These are phyloP conservation scores for Wickerhamomyces bovis DNA, from an alignment of 805 yeast species.

Conservation along the genomic window DNA sequence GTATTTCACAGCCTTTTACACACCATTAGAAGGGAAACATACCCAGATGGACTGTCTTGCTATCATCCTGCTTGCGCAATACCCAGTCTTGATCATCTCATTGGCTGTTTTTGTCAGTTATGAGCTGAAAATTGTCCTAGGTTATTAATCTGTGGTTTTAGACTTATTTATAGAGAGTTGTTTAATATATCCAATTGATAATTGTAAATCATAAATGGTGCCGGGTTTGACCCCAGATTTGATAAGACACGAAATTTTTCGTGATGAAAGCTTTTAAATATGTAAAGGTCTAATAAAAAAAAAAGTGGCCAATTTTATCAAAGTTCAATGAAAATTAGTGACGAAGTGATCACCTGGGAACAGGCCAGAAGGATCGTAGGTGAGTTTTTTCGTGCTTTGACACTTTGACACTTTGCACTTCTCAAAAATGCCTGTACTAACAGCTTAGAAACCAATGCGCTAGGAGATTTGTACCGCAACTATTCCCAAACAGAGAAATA, in stretches of 20 bases:
- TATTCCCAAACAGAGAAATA: slow-evolving; percentile 38
- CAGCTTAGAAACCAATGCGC: slow-evolving; percentile 5
- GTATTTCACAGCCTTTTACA: slow-evolving; percentile 82
- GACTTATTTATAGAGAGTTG: not conserved
- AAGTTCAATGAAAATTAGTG: slow-evolving; percentile 2
- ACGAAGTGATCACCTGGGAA: slow-evolving; percentile 14
- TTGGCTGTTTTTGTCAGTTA: slow-evolving; percentile 54
- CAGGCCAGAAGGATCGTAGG: slow-evolving; percentile 7
- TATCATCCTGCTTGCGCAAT: slow-evolving; percentile 66
- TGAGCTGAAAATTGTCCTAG: slow-evolving; percentile 13
- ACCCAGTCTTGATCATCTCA: slow-evolving; percentile 58
- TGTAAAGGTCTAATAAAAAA: too few species aligned
- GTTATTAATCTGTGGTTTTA: not conserved
- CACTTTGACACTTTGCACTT: too few species aligned
- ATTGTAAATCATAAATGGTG: too few species aligned
- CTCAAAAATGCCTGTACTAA: too few species aligned
- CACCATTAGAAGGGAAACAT: slow-evolving; percentile 53
- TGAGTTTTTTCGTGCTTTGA: slow-evolving; percentile 1
- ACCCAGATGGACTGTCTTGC: slow-evolving; percentile 81
- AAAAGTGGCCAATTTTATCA: too few species aligned
- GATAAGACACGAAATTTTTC: not conserved
- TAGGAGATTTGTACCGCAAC: slow-evolving; percentile 35
- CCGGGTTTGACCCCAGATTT: too few species aligned
- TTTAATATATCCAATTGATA: too few species aligned
- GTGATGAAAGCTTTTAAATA: not conserved